A percentile compares a stretch with the other conserved stretches of the same genome.
These are phyloP conservation scores for Inga oerstediana DNA, from an alignment of 306 rosid genomes.

Conservation along the genomic window DNA sequence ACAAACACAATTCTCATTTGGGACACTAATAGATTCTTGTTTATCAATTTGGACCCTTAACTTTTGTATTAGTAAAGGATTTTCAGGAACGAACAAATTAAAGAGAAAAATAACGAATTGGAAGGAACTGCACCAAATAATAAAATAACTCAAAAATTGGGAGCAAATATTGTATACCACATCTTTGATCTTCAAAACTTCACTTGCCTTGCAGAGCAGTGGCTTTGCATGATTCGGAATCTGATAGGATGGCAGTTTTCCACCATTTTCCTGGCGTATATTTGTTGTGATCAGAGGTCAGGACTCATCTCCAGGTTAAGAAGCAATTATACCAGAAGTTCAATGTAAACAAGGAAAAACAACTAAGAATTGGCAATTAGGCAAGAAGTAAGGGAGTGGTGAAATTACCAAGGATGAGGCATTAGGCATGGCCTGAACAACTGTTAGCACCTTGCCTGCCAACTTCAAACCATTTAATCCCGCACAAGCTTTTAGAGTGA, in stretches of 20 bases:
- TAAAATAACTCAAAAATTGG: background rate
- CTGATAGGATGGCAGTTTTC: slow-evolving; percentile 51
- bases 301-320: slow-evolving; percentile 19
- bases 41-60: background rate
- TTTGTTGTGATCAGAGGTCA: slow-evolving; percentile 13
- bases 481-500: slow-evolving; percentile 81
- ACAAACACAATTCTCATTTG: background rate
- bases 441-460: slow-evolving; percentile 80
- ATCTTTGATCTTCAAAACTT: slow-evolving; percentile 72
- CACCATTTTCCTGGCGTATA: slow-evolving; percentile 57
- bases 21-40: background rate
- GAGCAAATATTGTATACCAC: slow-evolving; percentile 59
- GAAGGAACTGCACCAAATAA: slow-evolving; percentile 3
- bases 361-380: slow-evolving; percentile 13
- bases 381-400: slow-evolving; percentile 14
- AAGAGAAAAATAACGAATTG: background rate
- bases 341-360: slow-evolving; percentile 18
- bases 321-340: slow-evolving; percentile 12
- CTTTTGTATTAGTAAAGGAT: background rate
- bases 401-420: slow-evolving; percentile 54
- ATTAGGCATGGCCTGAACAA: slow-evolving; percentile 63
- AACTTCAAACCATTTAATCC: slow-evolving; percentile 88
- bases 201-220: slow-evolving; percentile 72
- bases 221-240: slow-evolving; percentile 84
- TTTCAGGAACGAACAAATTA: background rate